These are phyloP conservation scores for Solanum piurae DNA, from an alignment of 257 asterid species.

Conservation along the genomic window DNA sequence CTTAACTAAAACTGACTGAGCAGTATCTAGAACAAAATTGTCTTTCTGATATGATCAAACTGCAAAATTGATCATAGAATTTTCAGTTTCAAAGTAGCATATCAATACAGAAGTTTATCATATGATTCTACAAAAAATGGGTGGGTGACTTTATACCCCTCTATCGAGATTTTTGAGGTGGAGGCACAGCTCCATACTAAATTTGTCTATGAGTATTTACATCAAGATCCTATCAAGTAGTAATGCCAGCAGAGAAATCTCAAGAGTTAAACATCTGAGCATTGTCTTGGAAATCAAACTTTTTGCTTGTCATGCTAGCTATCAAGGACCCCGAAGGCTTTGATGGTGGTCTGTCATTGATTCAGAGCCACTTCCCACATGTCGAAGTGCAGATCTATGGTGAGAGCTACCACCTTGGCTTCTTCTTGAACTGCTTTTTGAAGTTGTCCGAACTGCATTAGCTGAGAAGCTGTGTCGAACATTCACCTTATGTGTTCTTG, in stretches of 20 bases:
- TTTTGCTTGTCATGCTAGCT: not conserved
- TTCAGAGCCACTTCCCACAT: not conserved
- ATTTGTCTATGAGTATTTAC: constrained; percentile 1
- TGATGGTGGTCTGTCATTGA: not conserved
- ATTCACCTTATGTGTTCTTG: constrained; percentile 31
- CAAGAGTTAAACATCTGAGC: not conserved
- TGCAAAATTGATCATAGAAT: not conserved
- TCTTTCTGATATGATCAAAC: not conserved
- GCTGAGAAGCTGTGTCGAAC: constrained; percentile 1
- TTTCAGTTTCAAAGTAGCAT: not conserved
- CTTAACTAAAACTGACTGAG: not conserved
- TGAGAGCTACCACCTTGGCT: constrained; percentile 3
- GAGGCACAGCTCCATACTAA: not conserved
- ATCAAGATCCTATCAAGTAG: constrained; percentile 1
- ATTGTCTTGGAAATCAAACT: not conserved
- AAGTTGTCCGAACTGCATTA: not conserved
- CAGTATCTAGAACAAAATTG: not conserved
- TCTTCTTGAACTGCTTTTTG: not conserved
- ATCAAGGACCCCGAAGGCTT: not conserved
- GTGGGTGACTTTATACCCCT: not conserved
- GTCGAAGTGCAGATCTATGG: not conserved
- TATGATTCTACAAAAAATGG: not conserved
- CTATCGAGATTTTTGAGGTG: not conserved
- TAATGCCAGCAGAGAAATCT: not conserved
- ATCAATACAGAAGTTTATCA: not conserved